phyloP scores from a whole-genome alignment of 2,329 filamentous ascomycete species.

The Dothistroma septosporum region DNA sequence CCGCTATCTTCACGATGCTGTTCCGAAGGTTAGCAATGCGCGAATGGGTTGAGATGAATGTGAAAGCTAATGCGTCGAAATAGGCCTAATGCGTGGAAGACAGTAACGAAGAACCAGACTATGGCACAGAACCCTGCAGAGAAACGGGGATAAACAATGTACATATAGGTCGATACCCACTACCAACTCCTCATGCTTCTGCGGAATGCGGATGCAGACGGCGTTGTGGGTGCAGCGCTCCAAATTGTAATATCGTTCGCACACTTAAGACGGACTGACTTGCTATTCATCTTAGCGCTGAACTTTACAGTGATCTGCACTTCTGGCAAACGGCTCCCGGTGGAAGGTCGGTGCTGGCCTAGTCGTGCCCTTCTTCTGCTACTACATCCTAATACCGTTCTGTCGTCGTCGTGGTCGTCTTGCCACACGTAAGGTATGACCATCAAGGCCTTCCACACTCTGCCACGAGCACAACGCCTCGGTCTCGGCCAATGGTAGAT shows the following conservation, averaged over 20 bases:
- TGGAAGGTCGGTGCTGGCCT: no score
- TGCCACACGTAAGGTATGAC: neutral
- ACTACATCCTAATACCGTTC: no score
- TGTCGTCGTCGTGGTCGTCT: neutral
- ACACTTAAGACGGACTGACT: neutral
- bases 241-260: neutral
- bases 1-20: conserved; percentile 32
- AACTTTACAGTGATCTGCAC: neutral
- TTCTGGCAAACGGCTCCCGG: neutral
- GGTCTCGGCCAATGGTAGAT: neutral
- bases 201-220: no score
- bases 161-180: neutral
- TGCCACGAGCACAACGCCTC: neutral
- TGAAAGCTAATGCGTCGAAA: conserved; percentile 16
- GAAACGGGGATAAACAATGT: neutral
- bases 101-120: neutral
- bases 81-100: conserved; percentile 16
- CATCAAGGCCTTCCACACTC: no score
- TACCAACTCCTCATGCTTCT: neutral
- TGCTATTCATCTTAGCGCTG: neutral
- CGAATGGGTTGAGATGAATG: conserved; percentile 18
- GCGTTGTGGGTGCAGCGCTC: no score
- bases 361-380: no score
- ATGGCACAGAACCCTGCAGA: neutral
- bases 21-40: conserved; percentile 33